Conservation (phyloP, 23 red algal species). For the Gracilaria gracilis region DNA sequence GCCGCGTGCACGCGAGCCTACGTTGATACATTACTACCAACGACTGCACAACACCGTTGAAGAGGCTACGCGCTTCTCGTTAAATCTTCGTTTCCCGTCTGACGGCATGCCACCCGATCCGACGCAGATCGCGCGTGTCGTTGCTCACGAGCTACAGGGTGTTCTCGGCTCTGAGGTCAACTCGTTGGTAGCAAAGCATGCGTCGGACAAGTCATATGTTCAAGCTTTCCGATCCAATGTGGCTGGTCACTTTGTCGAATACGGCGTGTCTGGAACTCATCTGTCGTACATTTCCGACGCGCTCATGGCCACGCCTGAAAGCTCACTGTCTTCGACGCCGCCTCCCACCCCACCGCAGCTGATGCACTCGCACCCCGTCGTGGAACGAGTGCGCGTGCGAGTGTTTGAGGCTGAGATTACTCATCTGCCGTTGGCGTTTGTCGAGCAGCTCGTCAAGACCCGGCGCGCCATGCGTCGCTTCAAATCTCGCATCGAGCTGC, state of each 20-base stretch:
- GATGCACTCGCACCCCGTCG: background rate
- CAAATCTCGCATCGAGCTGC: conserved; percentile 31
- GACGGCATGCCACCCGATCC: background rate
- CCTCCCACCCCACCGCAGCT: background rate
- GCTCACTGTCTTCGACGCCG: background rate
- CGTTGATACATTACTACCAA: conserved; percentile 28
- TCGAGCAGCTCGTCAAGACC: conserved; percentile 38
- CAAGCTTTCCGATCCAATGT: background rate
- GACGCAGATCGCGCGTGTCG: background rate
- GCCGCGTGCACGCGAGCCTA: background rate
- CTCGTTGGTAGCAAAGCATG: background rate
- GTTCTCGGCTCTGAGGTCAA: conserved; percentile 8
- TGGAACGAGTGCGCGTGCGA: conserved; percentile 48
- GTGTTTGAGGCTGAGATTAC: conserved; percentile 66
- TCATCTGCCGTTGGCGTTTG: conserved; percentile 48
- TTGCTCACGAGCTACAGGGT: conserved; percentile 15
- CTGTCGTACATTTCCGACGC: background rate
- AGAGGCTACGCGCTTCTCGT: background rate
- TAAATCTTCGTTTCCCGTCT: background rate
- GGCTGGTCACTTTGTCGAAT: conserved; percentile 48
- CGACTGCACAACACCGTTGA: conserved; percentile 18
- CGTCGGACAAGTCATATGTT: background rate
- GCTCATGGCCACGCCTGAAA: background rate
- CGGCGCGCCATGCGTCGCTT: conserved; percentile 23
- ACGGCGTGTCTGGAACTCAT: conserved; percentile 34